Evolutionary conservation across 805 yeast genomes (phyloP).

Genomic region (Starmera pachycereana): DNA sequence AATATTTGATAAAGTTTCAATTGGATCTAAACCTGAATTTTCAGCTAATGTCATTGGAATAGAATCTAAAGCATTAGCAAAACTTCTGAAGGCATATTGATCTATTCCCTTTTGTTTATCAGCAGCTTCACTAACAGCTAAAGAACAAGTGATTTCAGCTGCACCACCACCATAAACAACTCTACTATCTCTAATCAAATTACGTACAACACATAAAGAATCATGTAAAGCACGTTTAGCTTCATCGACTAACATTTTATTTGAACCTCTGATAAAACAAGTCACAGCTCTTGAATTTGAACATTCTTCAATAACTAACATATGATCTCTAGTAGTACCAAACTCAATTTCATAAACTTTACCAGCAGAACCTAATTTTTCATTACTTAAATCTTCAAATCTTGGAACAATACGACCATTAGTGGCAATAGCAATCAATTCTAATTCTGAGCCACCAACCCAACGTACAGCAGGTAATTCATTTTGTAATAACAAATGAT

Average conservation of each 20-base stretch:
- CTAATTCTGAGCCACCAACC: slow-evolving; percentile 98
- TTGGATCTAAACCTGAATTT: slow-evolving; percentile 92
- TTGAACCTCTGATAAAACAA: slow-evolving; percentile 88
- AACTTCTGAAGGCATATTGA: slow-evolving; percentile 96
- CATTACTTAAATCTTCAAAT: slow-evolving; percentile 78
- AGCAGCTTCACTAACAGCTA: slow-evolving; percentile 86
- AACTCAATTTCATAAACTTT: slow-evolving; percentile 78
- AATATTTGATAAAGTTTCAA: slow-evolving; percentile 75
- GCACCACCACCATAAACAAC: slow-evolving; percentile 99
- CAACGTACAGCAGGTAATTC: slow-evolving; percentile 94
- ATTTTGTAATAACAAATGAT: slow-evolving; percentile 80
- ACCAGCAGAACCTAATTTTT: slow-evolving; percentile 85
- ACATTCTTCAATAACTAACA: slow-evolving; percentile 89
- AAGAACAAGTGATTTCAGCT: slow-evolving; percentile 88
- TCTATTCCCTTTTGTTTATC: slow-evolving; percentile 91
- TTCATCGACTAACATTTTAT: slow-evolving; percentile 96
- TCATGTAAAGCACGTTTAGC: slow-evolving; percentile 95
- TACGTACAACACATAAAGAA: slow-evolving; percentile 94
- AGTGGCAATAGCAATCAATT: slow-evolving; percentile 93
- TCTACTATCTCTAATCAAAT: slow-evolving; percentile 81
- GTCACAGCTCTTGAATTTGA: slow-evolving; percentile 84
- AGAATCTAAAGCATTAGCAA: slow-evolving; percentile 80
- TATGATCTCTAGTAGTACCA: slow-evolving; percentile 94
- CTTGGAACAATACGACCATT: slow-evolving; percentile 96
- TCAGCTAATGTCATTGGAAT: slow-evolving; percentile 95